Conservation (phyloP, 345 rosid genomes). For the Corymbia maculata region DNA sequence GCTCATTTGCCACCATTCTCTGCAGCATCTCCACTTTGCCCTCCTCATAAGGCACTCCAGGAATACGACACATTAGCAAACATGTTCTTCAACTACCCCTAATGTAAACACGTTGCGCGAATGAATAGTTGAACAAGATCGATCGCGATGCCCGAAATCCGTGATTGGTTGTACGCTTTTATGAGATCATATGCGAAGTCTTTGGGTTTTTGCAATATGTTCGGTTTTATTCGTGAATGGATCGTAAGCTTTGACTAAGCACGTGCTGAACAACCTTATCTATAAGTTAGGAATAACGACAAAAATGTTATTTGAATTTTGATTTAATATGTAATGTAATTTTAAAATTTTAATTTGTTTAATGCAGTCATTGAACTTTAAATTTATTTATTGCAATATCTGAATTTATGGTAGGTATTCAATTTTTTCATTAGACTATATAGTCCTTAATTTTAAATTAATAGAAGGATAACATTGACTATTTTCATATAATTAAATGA, state of each 20-base stretch:
- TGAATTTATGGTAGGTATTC: too few species aligned
- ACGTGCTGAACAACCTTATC: not conserved
- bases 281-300: fast-evolving
- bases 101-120: not conserved
- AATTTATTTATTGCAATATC: too few species aligned
- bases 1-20: not conserved
- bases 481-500: not conserved
- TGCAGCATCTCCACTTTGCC: not conserved
- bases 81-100: not conserved
- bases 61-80: not conserved
- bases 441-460: too few species aligned
- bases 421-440: too few species aligned
- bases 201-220: not conserved
- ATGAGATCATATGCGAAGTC: not conserved
- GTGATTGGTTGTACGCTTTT: not conserved
- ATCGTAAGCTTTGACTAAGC: not conserved
- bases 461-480: too few species aligned
- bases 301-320: fast-evolving
- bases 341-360: too few species aligned
- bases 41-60: not conserved
- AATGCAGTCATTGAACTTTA: fast-evolving
- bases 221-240: fast-evolving
- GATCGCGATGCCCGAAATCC: not conserved
- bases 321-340: fast-evolving
- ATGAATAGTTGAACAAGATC: not conserved